Evolutionary conservation across 106 monocot species (phyloP), one percentile per base, ranked within the genome.

Genomic region (Platanthera zijinensis): DNA sequence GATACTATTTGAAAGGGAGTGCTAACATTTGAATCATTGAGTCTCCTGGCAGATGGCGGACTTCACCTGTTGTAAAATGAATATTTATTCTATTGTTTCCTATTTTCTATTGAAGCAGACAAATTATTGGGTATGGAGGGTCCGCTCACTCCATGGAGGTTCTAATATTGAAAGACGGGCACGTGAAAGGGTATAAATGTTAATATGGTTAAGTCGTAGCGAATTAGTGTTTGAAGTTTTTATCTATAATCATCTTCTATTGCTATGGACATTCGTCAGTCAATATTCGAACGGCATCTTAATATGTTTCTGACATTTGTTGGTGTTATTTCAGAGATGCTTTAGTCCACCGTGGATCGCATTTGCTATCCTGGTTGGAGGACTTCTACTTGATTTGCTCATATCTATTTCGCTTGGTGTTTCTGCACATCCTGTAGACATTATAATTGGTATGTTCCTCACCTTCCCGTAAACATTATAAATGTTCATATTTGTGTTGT

Each of bases 51-150:
- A 50, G 77, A 50, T 22, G 49, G 30, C 64, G 75, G 54, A 50
- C 53, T 81, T 80, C 19, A 80, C 72, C 68, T 71, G 50, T 74
- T 15, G 21, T 6, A 17, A 10, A 63, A 17, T 51, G 62, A 52
- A 76, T 6, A 72, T 66, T 76, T 74, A 12, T 73, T 76, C 70
- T 63, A 50, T 52, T 19, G 80, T 68, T 80, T 82, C 83, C 64
- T 17, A 57, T 45, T 82, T 75, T 82, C 80, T 81, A 75, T 67
- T 84, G 69, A 22, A 83, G 74, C 89, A 96, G 96, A 87, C 84
- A 61, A 93, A 86, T 87, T 90, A 96, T 82, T 94, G 91, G 88
- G 80, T 99, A 52, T 99, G 94, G 97, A 94, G 97, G 80, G 85
- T 94, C 17, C 81, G 90, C 75, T 80, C 87, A 81, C 59, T 85